phyloP scores from a whole-genome alignment of 2,329 filamentous ascomycete genomes.

The Claviceps sp. region DNA sequence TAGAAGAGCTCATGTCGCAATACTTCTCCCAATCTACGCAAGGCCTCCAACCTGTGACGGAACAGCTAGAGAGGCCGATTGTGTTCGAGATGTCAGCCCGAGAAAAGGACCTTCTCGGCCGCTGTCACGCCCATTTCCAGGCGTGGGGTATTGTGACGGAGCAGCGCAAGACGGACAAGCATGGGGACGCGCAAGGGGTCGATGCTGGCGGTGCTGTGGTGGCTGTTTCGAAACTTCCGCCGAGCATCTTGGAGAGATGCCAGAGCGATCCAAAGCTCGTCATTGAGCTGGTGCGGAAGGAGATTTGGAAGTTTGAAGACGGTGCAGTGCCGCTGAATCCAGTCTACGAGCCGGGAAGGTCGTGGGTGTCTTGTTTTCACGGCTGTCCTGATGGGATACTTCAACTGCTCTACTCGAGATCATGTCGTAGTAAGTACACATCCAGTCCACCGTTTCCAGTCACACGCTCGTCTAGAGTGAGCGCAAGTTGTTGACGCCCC shows the following conservation, averaged over 20 bases:
- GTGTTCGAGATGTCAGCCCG: slow-evolving; percentile 48
- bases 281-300: slow-evolving; percentile 59
- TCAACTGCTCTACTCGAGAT: slow-evolving; percentile 61
- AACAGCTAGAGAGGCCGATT: slow-evolving; percentile 38
- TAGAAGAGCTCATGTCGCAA: slow-evolving; percentile 55
- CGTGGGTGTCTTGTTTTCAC: slow-evolving; percentile 51
- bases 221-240: slow-evolving; percentile 47
- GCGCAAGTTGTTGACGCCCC: background rate
- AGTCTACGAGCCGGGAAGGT: slow-evolving; percentile 6
- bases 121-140: slow-evolving; percentile 42
- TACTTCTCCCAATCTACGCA: slow-evolving; percentile 27
- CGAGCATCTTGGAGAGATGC: slow-evolving; percentile 64
- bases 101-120: slow-evolving; percentile 47
- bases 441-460: too few species aligned
- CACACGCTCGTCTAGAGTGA: background rate
- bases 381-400: slow-evolving; percentile 63
- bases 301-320: slow-evolving; percentile 56
- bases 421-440: slow-evolving; percentile 48
- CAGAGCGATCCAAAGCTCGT: slow-evolving; percentile 56
- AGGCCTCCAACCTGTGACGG: slow-evolving; percentile 15
- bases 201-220: background rate
- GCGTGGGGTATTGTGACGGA: slow-evolving; percentile 62
- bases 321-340: slow-evolving; percentile 11
- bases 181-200: slow-evolving; percentile 20
- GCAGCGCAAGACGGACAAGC: slow-evolving; percentile 22